phyloP scores from a whole-genome alignment of 202 grass and related monocot species.

The Panicum virgatum region DNA sequence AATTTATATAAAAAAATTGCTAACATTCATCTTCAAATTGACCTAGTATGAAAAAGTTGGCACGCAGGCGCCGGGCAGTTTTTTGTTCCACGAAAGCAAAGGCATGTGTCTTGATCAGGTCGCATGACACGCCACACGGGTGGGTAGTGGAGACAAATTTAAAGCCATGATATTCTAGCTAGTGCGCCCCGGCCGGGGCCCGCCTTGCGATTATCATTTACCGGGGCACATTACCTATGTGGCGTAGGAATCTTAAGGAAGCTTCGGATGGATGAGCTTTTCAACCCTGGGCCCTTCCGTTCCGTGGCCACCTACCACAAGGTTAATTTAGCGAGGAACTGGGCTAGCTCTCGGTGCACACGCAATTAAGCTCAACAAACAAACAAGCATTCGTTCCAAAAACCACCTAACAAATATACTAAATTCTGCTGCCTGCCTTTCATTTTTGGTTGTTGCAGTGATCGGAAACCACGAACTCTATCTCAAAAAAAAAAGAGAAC shows the following conservation, averaged over 20 bases:
- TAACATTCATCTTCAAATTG: too few species aligned
- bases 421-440: background rate
- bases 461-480: background rate
- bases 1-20: too few species aligned
- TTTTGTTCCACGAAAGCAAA: slow-evolving; percentile 21
- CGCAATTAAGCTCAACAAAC: background rate
- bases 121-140: slow-evolving; percentile 31
- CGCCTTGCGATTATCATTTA: background rate
- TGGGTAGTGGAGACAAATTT: slow-evolving; percentile 17
- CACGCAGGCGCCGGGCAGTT: background rate
- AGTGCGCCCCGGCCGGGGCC: background rate
- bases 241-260: slow-evolving; percentile 23
- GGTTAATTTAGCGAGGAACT: background rate
- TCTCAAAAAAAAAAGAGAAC: too few species aligned
- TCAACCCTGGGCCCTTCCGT: slow-evolving; percentile 5
- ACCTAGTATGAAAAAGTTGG: slow-evolving; percentile 11
- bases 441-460: background rate
- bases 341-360: background rate
- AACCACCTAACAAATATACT: background rate
- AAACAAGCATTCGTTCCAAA: background rate
- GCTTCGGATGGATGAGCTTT: slow-evolving; percentile 1
- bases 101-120: background rate
- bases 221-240: background rate
- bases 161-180: slow-evolving; percentile 18
- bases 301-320: background rate